A percentile compares a stretch with the other conserved stretches of the same genome.
Conservation (phyloP, 768 basidiomycete species). For the Peribolospora baueri region DNA sequence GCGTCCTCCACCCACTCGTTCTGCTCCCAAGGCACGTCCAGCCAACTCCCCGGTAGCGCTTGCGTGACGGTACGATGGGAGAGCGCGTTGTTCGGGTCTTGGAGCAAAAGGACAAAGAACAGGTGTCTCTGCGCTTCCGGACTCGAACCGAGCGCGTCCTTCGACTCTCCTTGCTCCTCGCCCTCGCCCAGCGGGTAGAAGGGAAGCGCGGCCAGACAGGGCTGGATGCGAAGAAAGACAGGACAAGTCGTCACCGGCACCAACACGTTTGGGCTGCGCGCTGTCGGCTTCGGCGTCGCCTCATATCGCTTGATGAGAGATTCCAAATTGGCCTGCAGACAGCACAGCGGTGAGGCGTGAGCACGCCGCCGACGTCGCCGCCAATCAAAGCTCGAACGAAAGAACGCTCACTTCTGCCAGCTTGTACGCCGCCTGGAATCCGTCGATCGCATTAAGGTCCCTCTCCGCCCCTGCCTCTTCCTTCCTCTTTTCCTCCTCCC, state of each 20-base stretch:
- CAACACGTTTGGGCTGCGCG: slow-evolving; percentile 10
- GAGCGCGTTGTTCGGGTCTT: slow-evolving; percentile 58
- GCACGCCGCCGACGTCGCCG: slow-evolving; percentile 14
- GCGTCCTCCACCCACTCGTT: slow-evolving; percentile 87
- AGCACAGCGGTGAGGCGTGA: slow-evolving; percentile 10
- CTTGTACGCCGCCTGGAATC: slow-evolving; percentile 59
- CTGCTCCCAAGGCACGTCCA: slow-evolving; percentile 60
- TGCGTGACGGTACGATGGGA: slow-evolving; percentile 59
- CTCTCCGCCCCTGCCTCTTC: slow-evolving; percentile 28
- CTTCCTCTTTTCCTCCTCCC: slow-evolving; percentile 49
- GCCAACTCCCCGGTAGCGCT: slow-evolving; percentile 57
- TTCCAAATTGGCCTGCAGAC: slow-evolving; percentile 43
- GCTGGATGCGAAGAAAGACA: slow-evolving; percentile 81
- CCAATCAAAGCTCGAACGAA: slow-evolving; percentile 12
- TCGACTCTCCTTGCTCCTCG: slow-evolving; percentile 15
- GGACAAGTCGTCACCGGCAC: slow-evolving; percentile 45
- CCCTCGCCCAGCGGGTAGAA: slow-evolving; percentile 15
- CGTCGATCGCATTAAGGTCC: slow-evolving; percentile 59
- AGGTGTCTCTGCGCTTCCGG: slow-evolving; percentile 24
- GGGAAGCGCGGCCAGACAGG: slow-evolving; percentile 35
- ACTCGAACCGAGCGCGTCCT: slow-evolving; percentile 9
- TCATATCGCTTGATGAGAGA: slow-evolving; percentile 45
- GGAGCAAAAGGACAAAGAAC: slow-evolving; percentile 44
- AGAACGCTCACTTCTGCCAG: slow-evolving; percentile 41
- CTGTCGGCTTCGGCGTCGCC: slow-evolving; percentile 6